phyloP scores from a whole-genome alignment of 495 filamentous ascomycete species.

The Stereocaulon alpinum region DNA sequence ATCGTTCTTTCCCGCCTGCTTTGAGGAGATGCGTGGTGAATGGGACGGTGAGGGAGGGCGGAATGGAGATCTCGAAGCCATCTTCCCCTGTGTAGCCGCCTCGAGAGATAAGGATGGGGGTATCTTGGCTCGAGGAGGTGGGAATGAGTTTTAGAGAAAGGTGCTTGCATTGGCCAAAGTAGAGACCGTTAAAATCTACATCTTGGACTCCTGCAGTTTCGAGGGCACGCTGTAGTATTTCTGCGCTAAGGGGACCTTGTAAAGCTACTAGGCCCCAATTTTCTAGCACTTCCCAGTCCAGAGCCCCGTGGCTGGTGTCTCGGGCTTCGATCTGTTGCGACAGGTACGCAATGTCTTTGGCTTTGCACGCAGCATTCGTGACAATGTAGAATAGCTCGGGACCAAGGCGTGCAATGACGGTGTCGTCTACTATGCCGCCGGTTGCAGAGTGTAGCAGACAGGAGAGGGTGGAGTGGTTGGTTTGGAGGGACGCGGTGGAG shows the following conservation, averaged over 20 bases:
- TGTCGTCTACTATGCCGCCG: conserved; percentile 90
- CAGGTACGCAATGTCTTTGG: conserved; percentile 76
- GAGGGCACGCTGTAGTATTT: conserved; percentile 50
- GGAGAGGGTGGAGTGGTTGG: conserved; percentile 63
- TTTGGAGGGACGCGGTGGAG: conserved; percentile 43
- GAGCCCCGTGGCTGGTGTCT: conserved; percentile 34
- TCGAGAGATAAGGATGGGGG: conserved; percentile 62
- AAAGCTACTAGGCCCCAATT: conserved; percentile 66
- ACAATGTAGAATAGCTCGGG: conserved; percentile 77
- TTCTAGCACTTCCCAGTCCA: conserved; percentile 62
- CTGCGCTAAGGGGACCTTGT: conserved; percentile 69
- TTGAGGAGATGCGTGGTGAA: conserved; percentile 56
- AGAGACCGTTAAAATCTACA: conserved; percentile 54
- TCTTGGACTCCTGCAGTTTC: conserved; percentile 31
- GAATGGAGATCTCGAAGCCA: conserved; percentile 91
- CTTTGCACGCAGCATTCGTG: conserved; percentile 86
- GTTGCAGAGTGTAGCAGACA: conserved; percentile 66
- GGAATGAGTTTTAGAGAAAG: conserved; percentile 31
- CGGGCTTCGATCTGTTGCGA: conserved; percentile 46
- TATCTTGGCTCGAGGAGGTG: conserved; percentile 26
- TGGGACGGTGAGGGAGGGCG: conserved; percentile 33
- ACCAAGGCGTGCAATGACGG: conserved; percentile 67
- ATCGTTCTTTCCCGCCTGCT: conserved; percentile 45
- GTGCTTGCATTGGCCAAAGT: conserved; percentile 66
- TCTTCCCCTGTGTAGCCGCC: conserved; percentile 97